Evolutionary conservation across 2,329 filamentous ascomycete species (phyloP), one percentile per base, ranked within the genome.

Genomic region (Emergomyces orientalis): DNA sequence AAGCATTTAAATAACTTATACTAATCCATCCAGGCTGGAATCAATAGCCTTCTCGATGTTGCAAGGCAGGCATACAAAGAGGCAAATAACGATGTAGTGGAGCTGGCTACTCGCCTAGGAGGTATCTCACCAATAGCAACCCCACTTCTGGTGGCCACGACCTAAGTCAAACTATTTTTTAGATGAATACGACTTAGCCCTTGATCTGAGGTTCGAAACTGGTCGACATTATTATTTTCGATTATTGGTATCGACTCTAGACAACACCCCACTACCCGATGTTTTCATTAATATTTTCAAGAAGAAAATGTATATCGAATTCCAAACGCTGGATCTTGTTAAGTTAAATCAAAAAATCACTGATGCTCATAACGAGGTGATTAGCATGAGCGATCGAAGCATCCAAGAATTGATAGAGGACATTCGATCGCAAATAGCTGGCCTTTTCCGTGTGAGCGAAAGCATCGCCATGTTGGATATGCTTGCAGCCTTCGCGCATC

Each of bases 41-140:
- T 94, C 51, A 91, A 90, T 68, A 90, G 90, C 2, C 83, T 97
- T 63, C 83, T 97, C 3, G 93, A 97, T 75, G 89, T 97, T 45
- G 90, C 91, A 41, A 84, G 92, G 5, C 88, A 91, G 69, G 91
- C 90, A 0, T 97, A 94, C 76, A 95, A 94, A 69, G 93, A 97
- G 72, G 86, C 88, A 1, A 94, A 87, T 5, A 84, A 88, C 58
- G 90, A 96, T 73, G 84, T 90, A 3, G 83, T 88, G 67, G 81
- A 88, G 60, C 84, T 93, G 71, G 81, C 93, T 2, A 81, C 84
- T 27, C 81, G 85, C 19, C 74, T 97, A 13, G 84, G 84, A 65
- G 80, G 90, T 88, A 74, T 62, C 77, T 65, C 13, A 1, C 19
- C 13, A 34, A 43, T 11, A 39, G 34, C 45, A 27, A 52, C 11